These are phyloP conservation scores for Rugonectria rugulosa DNA, from an alignment of 2,329 filamentous ascomycete species.

Conservation along the genomic window DNA sequence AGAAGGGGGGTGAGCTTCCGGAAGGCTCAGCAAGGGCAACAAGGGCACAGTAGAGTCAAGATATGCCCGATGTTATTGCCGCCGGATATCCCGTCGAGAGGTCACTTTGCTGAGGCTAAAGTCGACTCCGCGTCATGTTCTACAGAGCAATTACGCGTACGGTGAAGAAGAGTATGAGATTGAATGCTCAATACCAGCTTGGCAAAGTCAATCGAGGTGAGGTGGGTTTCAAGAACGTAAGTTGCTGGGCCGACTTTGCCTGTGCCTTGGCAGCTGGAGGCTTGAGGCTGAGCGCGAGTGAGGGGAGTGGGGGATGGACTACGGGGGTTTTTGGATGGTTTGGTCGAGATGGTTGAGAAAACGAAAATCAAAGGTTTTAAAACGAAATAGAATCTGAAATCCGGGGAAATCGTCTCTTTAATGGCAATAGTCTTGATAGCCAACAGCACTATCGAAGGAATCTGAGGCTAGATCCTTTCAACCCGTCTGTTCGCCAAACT, in stretches of 20 bases:
- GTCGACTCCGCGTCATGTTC: constrained; percentile 7
- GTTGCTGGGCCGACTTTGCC: background rate
- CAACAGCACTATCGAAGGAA: background rate
- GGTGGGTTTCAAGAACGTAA: constrained; percentile 2
- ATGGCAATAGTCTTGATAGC: background rate
- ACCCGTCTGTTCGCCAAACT: too few species aligned
- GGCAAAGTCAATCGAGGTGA: background rate
- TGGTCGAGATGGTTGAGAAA: background rate
- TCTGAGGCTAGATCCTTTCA: too few species aligned
- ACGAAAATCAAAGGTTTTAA: background rate
- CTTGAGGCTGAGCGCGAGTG: background rate
- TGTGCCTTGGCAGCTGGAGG: too few species aligned
- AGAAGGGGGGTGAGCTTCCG: background rate
- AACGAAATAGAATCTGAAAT: background rate
- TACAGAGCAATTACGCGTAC: constrained; percentile 8
- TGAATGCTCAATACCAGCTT: background rate
- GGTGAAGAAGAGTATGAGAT: constrained; percentile 1
- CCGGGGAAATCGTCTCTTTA: background rate
- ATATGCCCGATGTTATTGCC: constrained; percentile 9
- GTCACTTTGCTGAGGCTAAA: background rate
- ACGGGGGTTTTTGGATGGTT: too few species aligned
- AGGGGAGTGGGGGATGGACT: background rate
- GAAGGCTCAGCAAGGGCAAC: too few species aligned
- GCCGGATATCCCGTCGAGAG: constrained; percentile 3
- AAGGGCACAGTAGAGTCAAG: too few species aligned